These are phyloP conservation scores for Thalassiosira mediterranea DNA, from an alignment of 352 stramenopile species.

Conservation along the genomic window DNA sequence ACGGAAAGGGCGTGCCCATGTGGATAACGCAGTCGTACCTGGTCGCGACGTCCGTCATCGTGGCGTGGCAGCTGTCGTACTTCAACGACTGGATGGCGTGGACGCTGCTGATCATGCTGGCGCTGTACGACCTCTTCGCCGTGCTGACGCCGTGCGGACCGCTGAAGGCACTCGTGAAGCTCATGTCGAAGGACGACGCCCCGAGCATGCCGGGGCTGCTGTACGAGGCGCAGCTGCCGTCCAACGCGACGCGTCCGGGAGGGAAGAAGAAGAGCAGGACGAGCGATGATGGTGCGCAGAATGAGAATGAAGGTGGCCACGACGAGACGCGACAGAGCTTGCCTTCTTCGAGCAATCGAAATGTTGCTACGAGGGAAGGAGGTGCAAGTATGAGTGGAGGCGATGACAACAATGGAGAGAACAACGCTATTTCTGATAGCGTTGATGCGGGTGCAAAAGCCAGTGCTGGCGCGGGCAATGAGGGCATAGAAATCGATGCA, in stretches of 20 bases:
- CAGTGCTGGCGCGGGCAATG: no score
- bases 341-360: background rate
- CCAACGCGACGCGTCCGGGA: slow-evolving; percentile 73
- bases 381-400: background rate
- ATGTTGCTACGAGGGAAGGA: background rate
- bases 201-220: slow-evolving; percentile 89
- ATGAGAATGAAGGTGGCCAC: no score
- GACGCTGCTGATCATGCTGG: slow-evolving; percentile 86
- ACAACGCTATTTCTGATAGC: no score
- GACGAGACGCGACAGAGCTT: no score
- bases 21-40: slow-evolving; percentile 91
- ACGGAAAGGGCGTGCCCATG: slow-evolving; percentile 83
- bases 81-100: slow-evolving; percentile 93
- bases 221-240: slow-evolving; percentile 90
- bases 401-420: background rate
- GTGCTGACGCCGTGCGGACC: slow-evolving; percentile 95
- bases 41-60: slow-evolving; percentile 91
- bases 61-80: slow-evolving; percentile 95
- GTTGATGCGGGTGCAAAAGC: no score
- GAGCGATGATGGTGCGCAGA: background rate
- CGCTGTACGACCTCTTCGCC: slow-evolving; percentile 96
- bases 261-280: slow-evolving; percentile 8
- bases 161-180: slow-evolving; percentile 91
- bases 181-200: slow-evolving; percentile 88
- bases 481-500: no score